These are phyloP conservation scores for Cucurbita ficifolia DNA, from an alignment of 306 rosid genomes.

Conservation along the genomic window DNA sequence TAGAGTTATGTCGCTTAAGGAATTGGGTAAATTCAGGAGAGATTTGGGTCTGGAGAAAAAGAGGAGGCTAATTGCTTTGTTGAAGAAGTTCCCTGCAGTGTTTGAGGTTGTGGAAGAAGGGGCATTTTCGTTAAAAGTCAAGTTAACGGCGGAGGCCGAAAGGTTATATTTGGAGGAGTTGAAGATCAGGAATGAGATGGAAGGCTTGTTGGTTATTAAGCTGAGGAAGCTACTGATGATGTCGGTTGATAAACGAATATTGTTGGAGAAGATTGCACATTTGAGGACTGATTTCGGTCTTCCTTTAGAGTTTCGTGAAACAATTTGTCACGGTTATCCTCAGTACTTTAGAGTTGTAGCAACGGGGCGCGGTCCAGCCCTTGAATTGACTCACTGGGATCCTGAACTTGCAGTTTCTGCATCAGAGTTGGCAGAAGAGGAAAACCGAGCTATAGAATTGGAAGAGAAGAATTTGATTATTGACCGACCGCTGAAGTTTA, in stretches of 20 bases:
- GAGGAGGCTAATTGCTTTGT: slow-evolving; percentile 47
- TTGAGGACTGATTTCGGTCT: slow-evolving; percentile 59
- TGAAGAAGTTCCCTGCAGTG: slow-evolving; percentile 66
- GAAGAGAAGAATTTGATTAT: slow-evolving; percentile 67
- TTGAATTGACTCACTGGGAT: slow-evolving; percentile 86
- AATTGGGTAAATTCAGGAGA: slow-evolving; percentile 53
- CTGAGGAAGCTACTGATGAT: slow-evolving; percentile 81
- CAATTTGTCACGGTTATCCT: slow-evolving; percentile 66
- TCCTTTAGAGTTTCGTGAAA: slow-evolving; percentile 66
- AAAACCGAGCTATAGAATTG: slow-evolving; percentile 39
- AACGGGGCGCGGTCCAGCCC: slow-evolving; percentile 61
- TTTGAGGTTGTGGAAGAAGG: slow-evolving; percentile 70
- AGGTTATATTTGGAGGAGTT: slow-evolving; percentile 63
- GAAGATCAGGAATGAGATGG: slow-evolving; percentile 70
- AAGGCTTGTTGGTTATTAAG: slow-evolving; percentile 52
- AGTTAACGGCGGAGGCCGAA: slow-evolving; percentile 61
- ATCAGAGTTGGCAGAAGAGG: slow-evolving; percentile 61
- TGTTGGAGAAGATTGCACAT: slow-evolving; percentile 73
- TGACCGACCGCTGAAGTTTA: slow-evolving; percentile 65
- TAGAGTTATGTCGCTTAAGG: slow-evolving; percentile 57
- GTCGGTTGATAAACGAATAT: slow-evolving; percentile 54
- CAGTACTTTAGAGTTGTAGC: slow-evolving; percentile 66
- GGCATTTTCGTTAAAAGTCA: slow-evolving; percentile 49
- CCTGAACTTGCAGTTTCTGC: slow-evolving; percentile 87
- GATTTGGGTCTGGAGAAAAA: slow-evolving; percentile 55